phyloP scores from a whole-genome alignment of 106 monocot genomes.

The Phalaenopsis equestris region DNA sequence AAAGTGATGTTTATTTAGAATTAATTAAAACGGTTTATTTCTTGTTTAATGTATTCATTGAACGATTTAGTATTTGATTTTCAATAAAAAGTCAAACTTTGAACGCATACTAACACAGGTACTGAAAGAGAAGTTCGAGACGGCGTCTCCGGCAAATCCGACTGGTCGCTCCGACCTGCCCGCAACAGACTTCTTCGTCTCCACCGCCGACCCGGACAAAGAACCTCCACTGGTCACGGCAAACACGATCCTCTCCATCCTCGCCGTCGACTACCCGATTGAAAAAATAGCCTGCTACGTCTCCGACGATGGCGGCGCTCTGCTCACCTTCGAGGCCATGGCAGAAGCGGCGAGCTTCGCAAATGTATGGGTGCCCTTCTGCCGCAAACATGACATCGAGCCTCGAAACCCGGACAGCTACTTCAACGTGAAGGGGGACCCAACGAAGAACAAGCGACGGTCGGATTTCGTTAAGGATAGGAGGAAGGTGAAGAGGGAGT shows the following conservation, averaged over 20 bases:
- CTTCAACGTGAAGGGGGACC: constrained; percentile 48
- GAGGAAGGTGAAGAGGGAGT: constrained; percentile 65
- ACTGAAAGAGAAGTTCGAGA: constrained; percentile 34
- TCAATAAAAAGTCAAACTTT: background rate
- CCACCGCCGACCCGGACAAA: constrained; percentile 36
- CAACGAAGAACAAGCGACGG: constrained; percentile 64
- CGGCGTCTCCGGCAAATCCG: constrained; percentile 23
- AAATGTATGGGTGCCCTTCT: constrained; percentile 64
- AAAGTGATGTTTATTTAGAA: no score
- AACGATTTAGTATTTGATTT: no score
- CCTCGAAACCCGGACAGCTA: constrained; percentile 59
- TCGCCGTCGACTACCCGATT: constrained; percentile 57
- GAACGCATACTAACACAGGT: background rate
- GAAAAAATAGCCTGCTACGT: constrained; percentile 56
- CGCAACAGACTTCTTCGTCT: constrained; percentile 13
- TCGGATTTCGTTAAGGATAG: constrained; percentile 67
- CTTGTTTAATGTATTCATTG: no score
- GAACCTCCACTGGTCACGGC: constrained; percentile 62
- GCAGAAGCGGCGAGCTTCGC: constrained; percentile 55
- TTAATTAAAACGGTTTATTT: no score
- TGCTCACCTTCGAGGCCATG: constrained; percentile 25
- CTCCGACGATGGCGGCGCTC: constrained; percentile 25
- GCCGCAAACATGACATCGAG: constrained; percentile 64
- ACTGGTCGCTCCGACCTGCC: constrained; percentile 19
- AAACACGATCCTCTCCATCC: constrained; percentile 65